Evolutionary conservation across 1,139 yeast species (phyloP), one percentile per base, ranked within the genome.

Genomic region (Taphrina sp.): DNA sequence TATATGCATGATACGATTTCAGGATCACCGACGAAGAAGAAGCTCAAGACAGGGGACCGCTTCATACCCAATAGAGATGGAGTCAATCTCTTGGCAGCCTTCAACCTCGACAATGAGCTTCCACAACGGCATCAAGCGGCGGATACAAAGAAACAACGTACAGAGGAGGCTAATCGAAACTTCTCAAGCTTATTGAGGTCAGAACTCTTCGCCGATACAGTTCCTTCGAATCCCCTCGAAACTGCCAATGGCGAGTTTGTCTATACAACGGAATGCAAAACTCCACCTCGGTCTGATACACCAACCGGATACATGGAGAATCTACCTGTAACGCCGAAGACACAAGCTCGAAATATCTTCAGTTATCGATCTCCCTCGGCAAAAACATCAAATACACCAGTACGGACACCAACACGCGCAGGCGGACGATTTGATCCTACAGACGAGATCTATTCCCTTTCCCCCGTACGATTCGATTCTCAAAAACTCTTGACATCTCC

Each of bases 391-490:
- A 58, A 61, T 17, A 43, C 54, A 7, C 61, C 58, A 24, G 22
- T 47, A 17, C 70, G 74, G 2, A 44, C 55, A 1, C 51, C 49
- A 0, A 74, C 79, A 0, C 77, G 81, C 5, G 12, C 12, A 7
- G 65, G 82, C 53, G 83, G 80, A 62, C 72, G 83, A 36, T 83
- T 83, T 60, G 83, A 81, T 64, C 60, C 60, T 10, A 45, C 39
- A 3, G 47, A 60, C 14, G 89, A 85, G 64, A 74, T 88, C 41
- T 87, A 86, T 65, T 83, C 95, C 0, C 70, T 84, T 24, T 84
- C 95, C 2, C 96, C 96, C 0, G 95, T 92, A 39, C 76, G 97
- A 53, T 86, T 85, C 61, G 97, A 90, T 62, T 82, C 94, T 1
- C 95, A 90, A 64, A 77, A 81, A 63, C 70, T 90, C 39, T 72